A percentile compares a stretch with the other conserved stretches of the same genome.
These are phyloP conservation scores for Yarrowia porcina DNA, from an alignment of 805 yeast genomes.

Conservation along the genomic window DNA sequence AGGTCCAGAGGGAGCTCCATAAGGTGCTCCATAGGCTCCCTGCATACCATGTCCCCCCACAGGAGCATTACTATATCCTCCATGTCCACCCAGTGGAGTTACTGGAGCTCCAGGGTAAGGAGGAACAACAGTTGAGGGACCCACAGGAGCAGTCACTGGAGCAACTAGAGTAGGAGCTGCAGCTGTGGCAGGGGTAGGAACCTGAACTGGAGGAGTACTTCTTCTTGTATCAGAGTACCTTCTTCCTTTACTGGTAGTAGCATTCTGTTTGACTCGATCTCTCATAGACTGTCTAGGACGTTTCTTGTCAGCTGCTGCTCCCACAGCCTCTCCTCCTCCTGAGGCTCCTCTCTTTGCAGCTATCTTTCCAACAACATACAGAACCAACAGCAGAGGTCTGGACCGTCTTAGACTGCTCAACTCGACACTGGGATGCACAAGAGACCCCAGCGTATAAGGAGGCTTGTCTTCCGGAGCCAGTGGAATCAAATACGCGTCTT, in stretches of 20 bases:
- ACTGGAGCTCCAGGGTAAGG: background rate
- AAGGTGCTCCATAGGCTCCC: too few relatives aligned
- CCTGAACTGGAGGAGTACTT: background rate
- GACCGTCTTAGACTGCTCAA: slow-evolving; percentile 5
- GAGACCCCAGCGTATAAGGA: background rate
- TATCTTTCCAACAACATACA: slow-evolving; percentile 13
- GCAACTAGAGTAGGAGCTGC: background rate
- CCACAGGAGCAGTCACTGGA: background rate
- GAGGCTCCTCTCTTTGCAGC: background rate
- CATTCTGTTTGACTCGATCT: background rate
- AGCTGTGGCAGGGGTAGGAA: background rate
- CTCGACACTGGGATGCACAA: slow-evolving; percentile 2
- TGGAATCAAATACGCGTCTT: slow-evolving; percentile 61
- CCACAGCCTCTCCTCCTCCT: background rate
- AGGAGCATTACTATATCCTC: too few relatives aligned
- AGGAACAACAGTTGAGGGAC: background rate
- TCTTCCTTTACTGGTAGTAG: background rate
- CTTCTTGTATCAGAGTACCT: background rate
- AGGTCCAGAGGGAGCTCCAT: too few relatives aligned
- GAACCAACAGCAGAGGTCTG: background rate
- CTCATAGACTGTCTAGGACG: background rate
- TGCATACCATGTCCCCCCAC: too few relatives aligned
- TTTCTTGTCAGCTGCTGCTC: background rate
- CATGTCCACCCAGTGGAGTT: background rate
- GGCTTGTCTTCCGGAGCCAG: slow-evolving; percentile 29